Conservation (phyloP, 768 basidiomycete genomes). For the Mycena metata region DNA sequence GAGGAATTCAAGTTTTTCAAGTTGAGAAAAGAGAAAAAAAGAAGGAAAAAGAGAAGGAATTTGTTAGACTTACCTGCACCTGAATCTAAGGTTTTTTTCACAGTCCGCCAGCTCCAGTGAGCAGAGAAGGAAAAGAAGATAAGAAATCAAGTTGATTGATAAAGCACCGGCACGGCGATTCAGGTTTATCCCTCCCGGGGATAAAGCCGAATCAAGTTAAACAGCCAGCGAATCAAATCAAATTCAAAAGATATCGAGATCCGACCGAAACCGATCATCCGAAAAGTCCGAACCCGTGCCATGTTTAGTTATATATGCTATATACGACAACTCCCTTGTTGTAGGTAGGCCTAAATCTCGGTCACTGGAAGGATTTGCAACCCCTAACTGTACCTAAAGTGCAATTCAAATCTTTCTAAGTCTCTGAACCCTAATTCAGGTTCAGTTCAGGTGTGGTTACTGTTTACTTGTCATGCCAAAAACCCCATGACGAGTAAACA, state of each 20-base stretch:
- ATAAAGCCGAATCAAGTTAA: constrained; percentile 7
- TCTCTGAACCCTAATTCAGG: neutral
- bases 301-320: constrained; percentile 1
- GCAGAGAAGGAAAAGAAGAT: neutral
- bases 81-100: neutral
- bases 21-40: too few species aligned
- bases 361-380: neutral
- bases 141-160: too few species aligned
- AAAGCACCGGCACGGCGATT: too few species aligned
- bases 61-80: too few species aligned
- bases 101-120: neutral
- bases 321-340: neutral
- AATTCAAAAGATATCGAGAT: constrained; percentile 1
- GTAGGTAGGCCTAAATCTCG: neutral
- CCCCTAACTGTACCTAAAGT: neutral
- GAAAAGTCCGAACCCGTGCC: neutral
- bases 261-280: neutral
- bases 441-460: neutral
- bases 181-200: constrained; percentile 6
- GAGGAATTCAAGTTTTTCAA: too few species aligned
- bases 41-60: too few species aligned
- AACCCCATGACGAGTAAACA: too few species aligned
- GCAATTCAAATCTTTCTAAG: too few species aligned
- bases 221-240: constrained; percentile 7
- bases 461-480: too few species aligned